A percentile compares a stretch with the other conserved stretches of the same genome.
Conservation (phyloP, 108 stramenopile genomes). For the Cafeteria roenbergensis region DNA sequence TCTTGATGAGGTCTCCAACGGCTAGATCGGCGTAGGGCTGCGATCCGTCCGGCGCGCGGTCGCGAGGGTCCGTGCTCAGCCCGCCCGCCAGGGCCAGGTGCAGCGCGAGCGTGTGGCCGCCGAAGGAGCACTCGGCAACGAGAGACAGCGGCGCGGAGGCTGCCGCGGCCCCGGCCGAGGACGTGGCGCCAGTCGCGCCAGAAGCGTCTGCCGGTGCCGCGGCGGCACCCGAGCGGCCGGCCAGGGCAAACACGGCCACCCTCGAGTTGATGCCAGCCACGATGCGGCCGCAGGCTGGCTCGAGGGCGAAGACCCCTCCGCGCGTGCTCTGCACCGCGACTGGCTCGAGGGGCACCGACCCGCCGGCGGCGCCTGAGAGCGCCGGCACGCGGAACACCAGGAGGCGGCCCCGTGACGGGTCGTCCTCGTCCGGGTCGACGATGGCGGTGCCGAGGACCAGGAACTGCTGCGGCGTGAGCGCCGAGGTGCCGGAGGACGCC, state of each 20-base stretch:
- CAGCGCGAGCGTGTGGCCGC: slow-evolving; percentile 83
- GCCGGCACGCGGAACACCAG: slow-evolving; percentile 60
- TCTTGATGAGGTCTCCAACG: slow-evolving; percentile 91
- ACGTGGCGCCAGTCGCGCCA: no score
- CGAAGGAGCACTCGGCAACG: slow-evolving; percentile 53
- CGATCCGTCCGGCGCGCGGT: no score
- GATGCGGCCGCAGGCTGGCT: slow-evolving; percentile 30
- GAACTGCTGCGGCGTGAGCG: slow-evolving; percentile 24
- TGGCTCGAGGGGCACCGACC: slow-evolving; percentile 6
- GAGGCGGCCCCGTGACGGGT: slow-evolving; percentile 73
- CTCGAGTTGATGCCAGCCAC: slow-evolving; percentile 42
- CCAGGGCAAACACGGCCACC: slow-evolving; percentile 23
- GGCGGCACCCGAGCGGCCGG: background rate
- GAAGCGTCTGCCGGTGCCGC: background rate
- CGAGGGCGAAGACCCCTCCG: slow-evolving; percentile 38
- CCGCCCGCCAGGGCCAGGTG: slow-evolving; percentile 62
- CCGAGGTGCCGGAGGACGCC: background rate
- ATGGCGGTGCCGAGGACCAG: slow-evolving; percentile 80
- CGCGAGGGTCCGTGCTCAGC: no score
- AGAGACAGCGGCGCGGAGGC: no score
- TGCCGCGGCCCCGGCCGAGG: no score
- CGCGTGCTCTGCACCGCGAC: slow-evolving; percentile 34
- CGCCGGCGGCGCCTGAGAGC: background rate
- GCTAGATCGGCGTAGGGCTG: no score
- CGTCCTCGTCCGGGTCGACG: slow-evolving; percentile 71